Base-by-base conservation (phyloP, 2,329 filamentous ascomycete species). In the Penicillium sp. region DNA sequence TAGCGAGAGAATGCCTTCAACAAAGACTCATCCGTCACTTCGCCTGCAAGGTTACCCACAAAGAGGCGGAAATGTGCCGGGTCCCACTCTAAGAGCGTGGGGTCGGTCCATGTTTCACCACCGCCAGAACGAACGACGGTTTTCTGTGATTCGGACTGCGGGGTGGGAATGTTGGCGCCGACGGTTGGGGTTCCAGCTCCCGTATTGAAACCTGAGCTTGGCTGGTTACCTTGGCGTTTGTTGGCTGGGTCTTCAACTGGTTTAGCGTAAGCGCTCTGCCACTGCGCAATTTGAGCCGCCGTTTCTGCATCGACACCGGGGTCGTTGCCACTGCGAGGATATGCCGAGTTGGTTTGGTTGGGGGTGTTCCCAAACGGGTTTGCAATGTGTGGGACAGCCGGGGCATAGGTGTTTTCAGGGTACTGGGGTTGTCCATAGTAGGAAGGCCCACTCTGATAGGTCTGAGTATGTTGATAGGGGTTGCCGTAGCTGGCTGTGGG, bases 21-120 rank as follows among this genome's bases (percentile, higher is more conserved):
- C 10, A 99, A 81, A 1, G 90, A 94, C 52, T 99, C 94, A 73
- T 99, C 94, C 1, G 94, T 99, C 29, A 96, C 94, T 78, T 99
- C 94, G 63, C 94, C 94, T 38, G 94, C 94, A 47, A 99, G 83
- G 72, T 99, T 99, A 61, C 94, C 94, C 14, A 97, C 91, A 73
- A 97, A 97, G 40, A 99, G 84, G 34, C 94, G 90, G 67, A 96
- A 89, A 71, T 99, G 94, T 27, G 89, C 84, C 1, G 93, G 93
- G 69, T 97, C 92, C 94, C 94, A 99, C 71, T 97, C 94, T 2
- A 97, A 83, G 3, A 99, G 83, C 0, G 88, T 84, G 53, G 89
- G 82, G 70, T 99, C 94, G 23, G 89, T 88, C 94, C 94, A 99
- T 55, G 85, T 89, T 77, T 96, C 90, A 51, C 94, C 94, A 58